A percentile compares a stretch with the other conserved stretches of the same genome.
Evolutionary conservation across 306 rosid genomes (phyloP).

Genomic region (Corylus avellana): DNA sequence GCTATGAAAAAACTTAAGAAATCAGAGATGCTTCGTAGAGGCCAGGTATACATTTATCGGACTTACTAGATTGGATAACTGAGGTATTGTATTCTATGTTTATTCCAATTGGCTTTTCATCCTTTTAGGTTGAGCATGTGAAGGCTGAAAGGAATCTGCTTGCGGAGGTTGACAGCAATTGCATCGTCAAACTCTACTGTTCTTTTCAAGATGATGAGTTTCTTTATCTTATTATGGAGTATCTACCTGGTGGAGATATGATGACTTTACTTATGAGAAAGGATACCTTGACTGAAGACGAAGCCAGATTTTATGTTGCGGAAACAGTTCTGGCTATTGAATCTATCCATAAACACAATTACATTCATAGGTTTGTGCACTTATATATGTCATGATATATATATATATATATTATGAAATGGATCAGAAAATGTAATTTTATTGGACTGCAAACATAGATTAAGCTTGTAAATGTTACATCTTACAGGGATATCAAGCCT

Average conservation of each 20-base stretch:
- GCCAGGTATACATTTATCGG: conserved; percentile 70
- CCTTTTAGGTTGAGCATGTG: conserved; percentile 88
- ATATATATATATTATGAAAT: neutral
- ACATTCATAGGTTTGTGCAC: conserved; percentile 76
- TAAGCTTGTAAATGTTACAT: conserved; percentile 28
- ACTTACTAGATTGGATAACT: conserved; percentile 28
- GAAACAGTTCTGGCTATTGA: conserved; percentile 91
- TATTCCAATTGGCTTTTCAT: conserved; percentile 15
- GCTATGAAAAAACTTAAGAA: conserved; percentile 99
- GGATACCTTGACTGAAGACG: conserved; percentile 91
- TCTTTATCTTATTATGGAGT: conserved; percentile 97
- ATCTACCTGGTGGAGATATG: conserved; percentile 99
- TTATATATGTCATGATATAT: neutral
- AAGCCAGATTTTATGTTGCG: conserved; percentile 91
- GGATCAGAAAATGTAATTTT: conserved; percentile 16
- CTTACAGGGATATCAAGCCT: conserved; percentile 93
- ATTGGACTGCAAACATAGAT: conserved; percentile 6
- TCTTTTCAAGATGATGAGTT: conserved; percentile 93
- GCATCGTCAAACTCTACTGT: conserved; percentile 93
- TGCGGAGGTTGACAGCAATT: conserved; percentile 97
- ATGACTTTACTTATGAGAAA: conserved; percentile 99
- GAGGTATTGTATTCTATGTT: conserved; percentile 13
- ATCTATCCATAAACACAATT: conserved; percentile 94
- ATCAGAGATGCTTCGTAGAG: conserved; percentile 98
- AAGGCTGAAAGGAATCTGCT: conserved; percentile 97